phyloP scores from a whole-genome alignment of 169 alveolate genomes.

The Eimeria praecox region DNA sequence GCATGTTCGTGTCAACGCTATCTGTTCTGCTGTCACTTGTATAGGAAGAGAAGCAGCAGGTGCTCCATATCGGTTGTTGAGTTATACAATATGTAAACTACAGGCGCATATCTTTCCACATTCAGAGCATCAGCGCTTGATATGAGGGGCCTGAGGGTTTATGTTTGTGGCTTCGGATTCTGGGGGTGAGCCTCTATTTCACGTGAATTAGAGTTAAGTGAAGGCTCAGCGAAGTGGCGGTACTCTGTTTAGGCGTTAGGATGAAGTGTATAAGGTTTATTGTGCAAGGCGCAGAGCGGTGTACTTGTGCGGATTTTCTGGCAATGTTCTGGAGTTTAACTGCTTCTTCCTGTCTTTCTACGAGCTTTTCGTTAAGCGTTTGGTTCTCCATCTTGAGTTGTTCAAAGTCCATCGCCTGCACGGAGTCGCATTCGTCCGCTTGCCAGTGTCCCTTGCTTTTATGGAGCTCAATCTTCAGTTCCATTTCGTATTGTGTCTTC shows the following conservation, averaged over 20 bases:
- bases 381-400: slow-evolving; percentile 96
- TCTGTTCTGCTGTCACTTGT: neutral
- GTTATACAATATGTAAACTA: neutral
- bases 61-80: neutral
- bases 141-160: no score
- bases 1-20: neutral
- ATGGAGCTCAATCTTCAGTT: slow-evolving; percentile 84
- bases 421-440: slow-evolving; percentile 95
- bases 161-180: no score
- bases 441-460: slow-evolving; percentile 85
- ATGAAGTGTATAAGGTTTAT: neutral
- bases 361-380: slow-evolving; percentile 96
- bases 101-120: no score
- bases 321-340: slow-evolving; percentile 93
- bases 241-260: neutral
- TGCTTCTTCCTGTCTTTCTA: slow-evolving; percentile 95
- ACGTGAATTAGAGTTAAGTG: no score
- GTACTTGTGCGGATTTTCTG: slow-evolving; percentile 6
- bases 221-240: no score
- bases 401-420: slow-evolving; percentile 96
- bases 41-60: neutral
- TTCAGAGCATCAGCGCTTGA: no score
- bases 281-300: neutral
- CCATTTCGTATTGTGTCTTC: slow-evolving; percentile 91
- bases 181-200: no score